phyloP scores from a whole-genome alignment of 116 monocot genomes.

The Iris pallida region DNA sequence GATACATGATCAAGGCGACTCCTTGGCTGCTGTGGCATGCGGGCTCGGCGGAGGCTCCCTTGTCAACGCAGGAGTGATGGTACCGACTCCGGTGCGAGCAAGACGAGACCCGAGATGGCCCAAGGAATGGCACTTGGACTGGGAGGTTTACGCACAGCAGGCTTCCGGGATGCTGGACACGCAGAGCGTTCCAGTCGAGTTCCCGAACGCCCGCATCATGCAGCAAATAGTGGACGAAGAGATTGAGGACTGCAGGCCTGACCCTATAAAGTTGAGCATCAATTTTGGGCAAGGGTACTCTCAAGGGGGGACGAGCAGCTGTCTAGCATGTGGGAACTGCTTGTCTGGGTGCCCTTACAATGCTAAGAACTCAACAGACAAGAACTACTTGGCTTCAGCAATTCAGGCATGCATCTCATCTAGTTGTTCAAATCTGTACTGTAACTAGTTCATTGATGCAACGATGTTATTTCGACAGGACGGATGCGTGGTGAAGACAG shows the following conservation, averaged over 20 bases:
- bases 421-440: too few species aligned
- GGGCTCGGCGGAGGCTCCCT: slow-evolving; percentile 41
- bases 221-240: slow-evolving; percentile 18
- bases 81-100: slow-evolving; percentile 16
- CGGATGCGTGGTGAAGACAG: slow-evolving; percentile 31
- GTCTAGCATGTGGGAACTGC: slow-evolving; percentile 38
- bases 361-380: slow-evolving; percentile 40
- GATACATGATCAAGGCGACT: slow-evolving; percentile 28
- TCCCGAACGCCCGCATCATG: slow-evolving; percentile 22
- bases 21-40: slow-evolving; percentile 25
- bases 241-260: slow-evolving; percentile 26
- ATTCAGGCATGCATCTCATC: slow-evolving; percentile 14
- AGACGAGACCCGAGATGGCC: slow-evolving; percentile 34
- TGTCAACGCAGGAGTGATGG: slow-evolving; percentile 30
- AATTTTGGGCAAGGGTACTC: slow-evolving; percentile 22
- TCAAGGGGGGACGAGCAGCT: slow-evolving; percentile 6
- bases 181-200: slow-evolving; percentile 18
- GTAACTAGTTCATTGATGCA: too few species aligned
- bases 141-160: slow-evolving; percentile 9
- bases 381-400: slow-evolving; percentile 28
- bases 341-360: slow-evolving; percentile 40
- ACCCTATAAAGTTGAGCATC: slow-evolving; percentile 29
- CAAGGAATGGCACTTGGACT: slow-evolving; percentile 27
- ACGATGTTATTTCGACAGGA: slow-evolving; percentile 4
- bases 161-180: slow-evolving; percentile 25